Evolutionary conservation across 2,329 filamentous ascomycete genomes (phyloP).

Genomic region (Teratosphaeria destructans): DNA sequence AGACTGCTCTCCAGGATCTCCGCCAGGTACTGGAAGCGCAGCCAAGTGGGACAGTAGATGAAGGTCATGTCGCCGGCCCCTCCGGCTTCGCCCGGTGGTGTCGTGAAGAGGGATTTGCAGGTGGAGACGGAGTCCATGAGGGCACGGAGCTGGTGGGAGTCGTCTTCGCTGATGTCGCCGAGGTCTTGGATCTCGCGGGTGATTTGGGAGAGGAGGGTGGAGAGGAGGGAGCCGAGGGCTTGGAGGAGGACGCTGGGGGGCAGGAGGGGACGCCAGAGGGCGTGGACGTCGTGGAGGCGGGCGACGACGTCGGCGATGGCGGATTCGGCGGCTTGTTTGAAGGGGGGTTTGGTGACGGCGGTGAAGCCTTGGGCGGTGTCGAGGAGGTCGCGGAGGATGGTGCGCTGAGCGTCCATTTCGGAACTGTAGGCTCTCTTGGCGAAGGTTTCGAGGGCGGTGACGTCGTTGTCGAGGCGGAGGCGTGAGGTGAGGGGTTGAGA

Average conservation of each 20-base stretch:
- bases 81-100: slow-evolving; percentile 20
- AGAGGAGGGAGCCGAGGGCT: slow-evolving; percentile 48
- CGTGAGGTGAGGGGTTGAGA: slow-evolving; percentile 32
- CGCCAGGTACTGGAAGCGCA: slow-evolving; percentile 54
- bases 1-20: slow-evolving; percentile 54
- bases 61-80: slow-evolving; percentile 39
- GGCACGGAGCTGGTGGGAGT: slow-evolving; percentile 47
- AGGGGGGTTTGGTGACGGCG: slow-evolving; percentile 49
- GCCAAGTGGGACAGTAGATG: slow-evolving; percentile 53
- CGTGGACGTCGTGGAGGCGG: slow-evolving; percentile 46
- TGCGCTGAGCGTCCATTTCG: slow-evolving; percentile 56
- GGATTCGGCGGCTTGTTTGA: slow-evolving; percentile 49
- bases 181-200: slow-evolving; percentile 54
- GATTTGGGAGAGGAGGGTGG: slow-evolving; percentile 48
- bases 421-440: slow-evolving; percentile 51
- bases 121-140: slow-evolving; percentile 47
- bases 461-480: slow-evolving; percentile 43
- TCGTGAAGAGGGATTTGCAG: slow-evolving; percentile 45
- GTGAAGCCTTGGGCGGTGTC: slow-evolving; percentile 54
- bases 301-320: slow-evolving; percentile 49
- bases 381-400: slow-evolving; percentile 51
- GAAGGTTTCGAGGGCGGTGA: slow-evolving; percentile 47
- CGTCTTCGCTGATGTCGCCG: slow-evolving; percentile 52
- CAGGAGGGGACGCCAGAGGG: slow-evolving; percentile 47
- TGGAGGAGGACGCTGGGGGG: slow-evolving; percentile 52